A percentile compares a stretch with the other conserved stretches of the same genome.
Evolutionary conservation across 805 yeast species (phyloP).

Genomic region (Kodamaea restingae): DNA sequence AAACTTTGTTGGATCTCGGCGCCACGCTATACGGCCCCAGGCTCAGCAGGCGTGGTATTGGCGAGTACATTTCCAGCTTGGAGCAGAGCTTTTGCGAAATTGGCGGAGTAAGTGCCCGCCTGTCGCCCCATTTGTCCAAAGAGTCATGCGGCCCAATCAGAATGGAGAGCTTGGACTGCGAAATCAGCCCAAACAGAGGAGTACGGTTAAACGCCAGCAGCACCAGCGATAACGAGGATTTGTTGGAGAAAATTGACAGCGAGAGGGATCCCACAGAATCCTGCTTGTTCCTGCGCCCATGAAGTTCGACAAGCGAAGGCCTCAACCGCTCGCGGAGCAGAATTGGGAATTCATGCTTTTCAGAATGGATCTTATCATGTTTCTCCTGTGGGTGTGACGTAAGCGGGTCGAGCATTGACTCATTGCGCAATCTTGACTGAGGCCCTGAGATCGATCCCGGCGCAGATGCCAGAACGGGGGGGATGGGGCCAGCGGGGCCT

Average conservation of each 20-base stretch:
- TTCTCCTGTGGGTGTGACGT: background rate
- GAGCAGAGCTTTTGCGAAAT: conserved; percentile 4
- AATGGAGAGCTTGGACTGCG: conserved; percentile 15
- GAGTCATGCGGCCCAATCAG: conserved; percentile 7
- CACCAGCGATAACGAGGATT: conserved; percentile 32
- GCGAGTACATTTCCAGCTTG: conserved; percentile 9
- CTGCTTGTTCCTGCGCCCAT: conserved; percentile 11
- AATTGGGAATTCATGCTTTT: conserved; percentile 8
- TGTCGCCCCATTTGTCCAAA: conserved; percentile 2
- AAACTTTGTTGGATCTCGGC: conserved; percentile 19
- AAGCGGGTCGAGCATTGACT: background rate
- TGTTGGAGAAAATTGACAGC: conserved; percentile 35
- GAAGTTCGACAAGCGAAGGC: conserved; percentile 35
- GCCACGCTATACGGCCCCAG: conserved; percentile 7
- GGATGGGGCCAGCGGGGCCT: background rate
- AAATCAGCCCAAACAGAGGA: conserved; percentile 28
- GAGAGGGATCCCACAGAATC: conserved; percentile 28
- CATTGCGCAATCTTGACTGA: background rate
- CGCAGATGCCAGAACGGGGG: background rate
- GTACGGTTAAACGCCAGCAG: conserved; percentile 22
- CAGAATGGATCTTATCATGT: too few species aligned
- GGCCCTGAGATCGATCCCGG: background rate
- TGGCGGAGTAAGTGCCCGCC: conserved; percentile 12
- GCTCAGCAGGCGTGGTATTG: conserved; percentile 10
- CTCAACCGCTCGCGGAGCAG: conserved; percentile 26